Conservation (phyloP, 2,329 filamentous ascomycete species). For the Ascochyta koolunga region DNA sequence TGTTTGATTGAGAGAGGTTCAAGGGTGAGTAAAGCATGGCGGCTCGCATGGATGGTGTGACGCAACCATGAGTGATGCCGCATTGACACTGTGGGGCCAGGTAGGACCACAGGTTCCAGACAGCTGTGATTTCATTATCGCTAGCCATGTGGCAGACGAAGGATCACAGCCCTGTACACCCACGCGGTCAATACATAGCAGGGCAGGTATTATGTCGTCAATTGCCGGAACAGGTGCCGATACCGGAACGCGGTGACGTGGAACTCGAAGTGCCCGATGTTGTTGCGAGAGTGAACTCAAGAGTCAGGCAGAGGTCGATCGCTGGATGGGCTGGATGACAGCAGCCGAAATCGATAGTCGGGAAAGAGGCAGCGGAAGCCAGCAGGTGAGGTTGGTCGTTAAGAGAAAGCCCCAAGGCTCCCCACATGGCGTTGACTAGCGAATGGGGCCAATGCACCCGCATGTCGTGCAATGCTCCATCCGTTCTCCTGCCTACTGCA, state of each 20-base stretch:
- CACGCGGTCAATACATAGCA: background rate
- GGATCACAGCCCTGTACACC: background rate
- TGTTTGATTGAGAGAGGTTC: too few species aligned
- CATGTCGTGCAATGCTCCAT: slow-evolving; percentile 14
- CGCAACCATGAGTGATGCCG: background rate
- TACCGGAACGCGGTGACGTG: slow-evolving; percentile 1
- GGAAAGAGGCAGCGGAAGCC: background rate
- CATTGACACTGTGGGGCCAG: background rate
- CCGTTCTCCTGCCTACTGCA: slow-evolving; percentile 11
- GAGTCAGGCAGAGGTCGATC: background rate
- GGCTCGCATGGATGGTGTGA: background rate
- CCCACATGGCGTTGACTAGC: slow-evolving; percentile 17
- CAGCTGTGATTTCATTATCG: background rate
- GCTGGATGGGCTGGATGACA: background rate
- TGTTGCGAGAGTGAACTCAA: slow-evolving; percentile 8
- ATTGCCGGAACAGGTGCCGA: slow-evolving; percentile 1
- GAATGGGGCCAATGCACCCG: slow-evolving; percentile 8
- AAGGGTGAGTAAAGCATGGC: too few species aligned
- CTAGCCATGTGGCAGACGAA: background rate
- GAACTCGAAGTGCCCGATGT: slow-evolving; percentile 1
- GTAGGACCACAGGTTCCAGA: background rate
- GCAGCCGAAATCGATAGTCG: slow-evolving; percentile 2
- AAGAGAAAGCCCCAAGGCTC: slow-evolving; percentile 13
- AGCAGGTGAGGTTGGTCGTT: slow-evolving; percentile 16
- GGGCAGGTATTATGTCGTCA: background rate